phyloP scores from a whole-genome alignment of 805 yeast species.

The Candida gorgasii region DNA sequence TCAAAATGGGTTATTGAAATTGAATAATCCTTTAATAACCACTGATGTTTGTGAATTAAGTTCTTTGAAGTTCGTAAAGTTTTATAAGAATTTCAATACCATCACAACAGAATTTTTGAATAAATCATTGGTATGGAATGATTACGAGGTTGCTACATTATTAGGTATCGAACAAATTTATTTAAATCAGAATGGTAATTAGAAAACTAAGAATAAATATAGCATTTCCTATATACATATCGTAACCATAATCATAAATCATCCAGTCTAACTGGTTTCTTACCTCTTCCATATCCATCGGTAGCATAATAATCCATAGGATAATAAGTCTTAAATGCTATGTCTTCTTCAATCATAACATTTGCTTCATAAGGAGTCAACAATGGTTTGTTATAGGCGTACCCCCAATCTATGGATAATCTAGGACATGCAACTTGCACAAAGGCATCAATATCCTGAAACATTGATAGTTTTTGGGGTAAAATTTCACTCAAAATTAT shows the following conservation, averaged over 20 bases:
- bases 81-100: conserved; percentile 41
- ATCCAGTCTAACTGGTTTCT: conserved; percentile 46
- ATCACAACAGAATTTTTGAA: conserved; percentile 40
- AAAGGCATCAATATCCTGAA: conserved; percentile 91
- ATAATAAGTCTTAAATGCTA: conserved; percentile 66
- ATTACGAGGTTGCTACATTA: conserved; percentile 62
- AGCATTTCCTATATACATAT: conserved; percentile 1
- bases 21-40: conserved; percentile 64
- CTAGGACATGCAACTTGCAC: conserved; percentile 98
- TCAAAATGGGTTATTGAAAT: conserved; percentile 53
- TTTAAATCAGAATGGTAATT: neutral
- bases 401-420: conserved; percentile 97
- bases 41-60: conserved; percentile 55
- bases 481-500: conserved; percentile 90
- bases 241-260: neutral
- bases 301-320: conserved; percentile 95
- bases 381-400: conserved; percentile 89
- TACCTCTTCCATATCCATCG: conserved; percentile 91
- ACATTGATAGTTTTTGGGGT: conserved; percentile 88
- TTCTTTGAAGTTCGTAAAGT: conserved; percentile 49
- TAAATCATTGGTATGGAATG: conserved; percentile 51
- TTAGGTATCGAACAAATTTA: conserved; percentile 60
- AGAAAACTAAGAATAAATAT: neutral
- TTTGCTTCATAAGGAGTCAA: conserved; percentile 95
- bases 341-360: conserved; percentile 79